phyloP scores from a whole-genome alignment of 768 basidiomycete genomes.

The Pleurotus djamor region DNA sequence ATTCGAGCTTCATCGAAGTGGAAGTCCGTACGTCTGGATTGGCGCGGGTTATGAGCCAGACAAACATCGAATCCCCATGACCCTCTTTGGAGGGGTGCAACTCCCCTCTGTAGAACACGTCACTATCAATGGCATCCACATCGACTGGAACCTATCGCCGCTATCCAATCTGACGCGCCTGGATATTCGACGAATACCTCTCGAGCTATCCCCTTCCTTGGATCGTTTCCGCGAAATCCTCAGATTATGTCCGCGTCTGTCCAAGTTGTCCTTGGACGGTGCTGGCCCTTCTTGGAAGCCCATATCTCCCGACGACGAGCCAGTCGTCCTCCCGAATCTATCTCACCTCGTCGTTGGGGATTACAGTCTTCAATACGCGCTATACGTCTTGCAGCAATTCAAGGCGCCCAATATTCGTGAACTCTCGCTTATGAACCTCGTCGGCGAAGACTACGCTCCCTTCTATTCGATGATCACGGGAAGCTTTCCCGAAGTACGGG shows the following conservation, averaged over 20 bases:
- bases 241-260: slow-evolving; percentile 41
- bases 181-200: slow-evolving; percentile 61
- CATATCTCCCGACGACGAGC: slow-evolving; percentile 17
- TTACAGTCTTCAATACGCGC: slow-evolving; percentile 45
- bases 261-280: slow-evolving; percentile 58
- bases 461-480: slow-evolving; percentile 45
- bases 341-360: slow-evolving; percentile 57
- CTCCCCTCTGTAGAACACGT: slow-evolving; percentile 48
- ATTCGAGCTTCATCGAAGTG: slow-evolving; percentile 63
- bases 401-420: slow-evolving; percentile 56
- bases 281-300: slow-evolving; percentile 49
- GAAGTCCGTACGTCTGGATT: slow-evolving; percentile 41
- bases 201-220: slow-evolving; percentile 48
- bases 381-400: slow-evolving; percentile 46
- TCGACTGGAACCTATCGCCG: slow-evolving; percentile 53
- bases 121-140: slow-evolving; percentile 54
- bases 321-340: slow-evolving; percentile 48
- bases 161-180: slow-evolving; percentile 58
- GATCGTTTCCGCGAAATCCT: slow-evolving; percentile 54
- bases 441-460: slow-evolving; percentile 46
- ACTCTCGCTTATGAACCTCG: slow-evolving; percentile 55
- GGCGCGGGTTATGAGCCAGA: slow-evolving; percentile 35
- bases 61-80: slow-evolving; percentile 26
- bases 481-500: slow-evolving; percentile 47
- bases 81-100: slow-evolving; percentile 49